Evolutionary conservation across 495 filamentous ascomycete genomes (phyloP).

Genomic region (Penicillium lividum): DNA sequence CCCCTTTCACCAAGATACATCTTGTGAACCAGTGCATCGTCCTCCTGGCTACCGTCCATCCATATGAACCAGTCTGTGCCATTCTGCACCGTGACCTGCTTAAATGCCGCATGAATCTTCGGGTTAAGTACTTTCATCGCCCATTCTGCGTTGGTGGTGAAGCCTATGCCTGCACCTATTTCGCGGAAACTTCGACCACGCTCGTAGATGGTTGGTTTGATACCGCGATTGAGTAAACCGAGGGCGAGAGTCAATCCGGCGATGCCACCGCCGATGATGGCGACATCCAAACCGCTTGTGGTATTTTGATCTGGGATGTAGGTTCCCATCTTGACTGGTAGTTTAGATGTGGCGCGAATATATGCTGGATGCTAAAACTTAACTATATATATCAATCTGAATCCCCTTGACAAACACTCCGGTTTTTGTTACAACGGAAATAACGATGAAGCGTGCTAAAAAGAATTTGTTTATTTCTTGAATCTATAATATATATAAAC

Average conservation of each 20-base stretch:
- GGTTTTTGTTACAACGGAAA: no score
- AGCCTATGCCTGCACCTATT: slow-evolving; percentile 63
- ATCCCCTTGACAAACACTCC: no score
- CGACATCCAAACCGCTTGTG: slow-evolving; percentile 21
- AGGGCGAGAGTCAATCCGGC: slow-evolving; percentile 38
- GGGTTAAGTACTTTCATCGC: slow-evolving; percentile 57
- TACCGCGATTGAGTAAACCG: slow-evolving; percentile 29
- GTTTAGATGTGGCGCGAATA: no score
- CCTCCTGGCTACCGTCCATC: not conserved
- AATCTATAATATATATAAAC: no score
- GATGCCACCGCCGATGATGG: slow-evolving; percentile 43
- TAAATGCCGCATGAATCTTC: slow-evolving; percentile 44
- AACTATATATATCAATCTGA: no score
- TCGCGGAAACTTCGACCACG: slow-evolving; percentile 48
- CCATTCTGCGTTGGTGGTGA: slow-evolving; percentile 58
- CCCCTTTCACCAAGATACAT: no score
- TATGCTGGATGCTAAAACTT: no score
- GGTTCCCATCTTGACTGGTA: no score
- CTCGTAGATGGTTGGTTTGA: slow-evolving; percentile 57
- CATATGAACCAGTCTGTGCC: slow-evolving; percentile 23
- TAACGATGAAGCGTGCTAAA: no score
- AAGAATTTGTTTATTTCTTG: no score
- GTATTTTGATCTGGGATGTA: no score
- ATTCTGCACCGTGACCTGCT: slow-evolving; percentile 40
- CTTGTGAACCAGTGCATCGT: no score